phyloP scores from a whole-genome alignment of 768 basidiomycete species.

The Serendipita sp. region DNA sequence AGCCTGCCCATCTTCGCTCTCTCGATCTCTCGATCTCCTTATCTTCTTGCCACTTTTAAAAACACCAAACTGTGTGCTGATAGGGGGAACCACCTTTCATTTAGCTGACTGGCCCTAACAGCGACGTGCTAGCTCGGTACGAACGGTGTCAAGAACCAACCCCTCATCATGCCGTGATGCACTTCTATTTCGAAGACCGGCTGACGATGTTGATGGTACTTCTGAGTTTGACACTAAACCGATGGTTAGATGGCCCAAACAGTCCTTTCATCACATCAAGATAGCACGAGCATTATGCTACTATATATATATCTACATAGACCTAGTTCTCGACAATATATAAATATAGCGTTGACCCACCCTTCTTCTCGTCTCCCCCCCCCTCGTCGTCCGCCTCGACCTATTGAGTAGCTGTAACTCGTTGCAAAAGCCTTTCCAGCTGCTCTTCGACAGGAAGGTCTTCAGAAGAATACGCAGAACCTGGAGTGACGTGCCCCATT shows the following conservation, averaged over 20 bases:
- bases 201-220: not conserved
- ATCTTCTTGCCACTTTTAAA: no score
- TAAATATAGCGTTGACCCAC: not conserved
- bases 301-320: not conserved
- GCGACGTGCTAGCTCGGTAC: not conserved
- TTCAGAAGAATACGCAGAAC: conserved; percentile 15
- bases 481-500: conserved; percentile 43
- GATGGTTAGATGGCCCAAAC: not conserved
- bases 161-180: not conserved
- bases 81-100: not conserved
- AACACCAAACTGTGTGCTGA: not conserved
- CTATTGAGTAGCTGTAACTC: not conserved
- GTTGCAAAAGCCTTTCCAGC: conserved; percentile 5
- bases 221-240: not conserved
- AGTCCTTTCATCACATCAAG: not conserved
- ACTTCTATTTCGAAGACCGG: not conserved
- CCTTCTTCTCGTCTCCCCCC: not conserved
- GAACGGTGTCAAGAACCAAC: not conserved
- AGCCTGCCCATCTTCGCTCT: not conserved
- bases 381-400: no score
- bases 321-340: no score
- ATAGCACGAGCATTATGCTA: not conserved
- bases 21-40: not conserved
- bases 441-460: conserved; percentile 14
- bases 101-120: not conserved